Base-by-base conservation (phyloP, 805 yeast genomes). In the Candida insectorum region DNA sequence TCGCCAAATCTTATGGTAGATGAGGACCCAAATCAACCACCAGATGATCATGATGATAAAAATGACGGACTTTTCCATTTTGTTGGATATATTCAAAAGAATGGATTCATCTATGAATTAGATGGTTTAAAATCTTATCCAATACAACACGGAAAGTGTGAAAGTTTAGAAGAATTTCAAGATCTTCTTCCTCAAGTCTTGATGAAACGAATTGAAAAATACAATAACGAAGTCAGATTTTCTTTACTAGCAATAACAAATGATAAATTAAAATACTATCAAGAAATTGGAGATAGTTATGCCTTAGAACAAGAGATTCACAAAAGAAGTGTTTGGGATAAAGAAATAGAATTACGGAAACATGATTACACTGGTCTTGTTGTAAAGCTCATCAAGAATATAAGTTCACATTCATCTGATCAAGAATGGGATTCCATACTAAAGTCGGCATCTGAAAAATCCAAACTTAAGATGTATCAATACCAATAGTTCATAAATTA, bases 51-150 rank as follows among this genome's bases (percentile, higher is more conserved):
- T 36, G 39, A 40, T 27, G 60, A 60, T 31, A 69, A 71, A 22
- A 54, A 69, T 36, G 79, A 75, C 39, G 81, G 77, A 2, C 41
- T 77, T 6, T 80, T 66, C 53, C 86, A 80, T 46, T 80, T 77
- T 43, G 62, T 79, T 26, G 80, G 83, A 1, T 80, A 73, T 49
- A 52, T 75, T 2, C 57, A 52, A 24, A 50, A 55, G 21, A 53
- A 69, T 33, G 76, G 71, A 17, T 49, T 51, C 20, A 58, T 80
- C 10, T 75, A 74, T 48, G 86, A 80, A 47, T 56, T 80, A 30
- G 86, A 80, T 49, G 86, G 86, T 2, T 59, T 80, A 32, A 75
- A 73, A 36, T 59, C 57, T 15, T 67, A 53, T 28, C 84, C 85
- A 2, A 76, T 80, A 25, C 57, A 54, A 31, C 85, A 79, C 46